Conservation (phyloP, 2,329 filamentous ascomycete species). For the Pyrenochaeta sp. region DNA sequence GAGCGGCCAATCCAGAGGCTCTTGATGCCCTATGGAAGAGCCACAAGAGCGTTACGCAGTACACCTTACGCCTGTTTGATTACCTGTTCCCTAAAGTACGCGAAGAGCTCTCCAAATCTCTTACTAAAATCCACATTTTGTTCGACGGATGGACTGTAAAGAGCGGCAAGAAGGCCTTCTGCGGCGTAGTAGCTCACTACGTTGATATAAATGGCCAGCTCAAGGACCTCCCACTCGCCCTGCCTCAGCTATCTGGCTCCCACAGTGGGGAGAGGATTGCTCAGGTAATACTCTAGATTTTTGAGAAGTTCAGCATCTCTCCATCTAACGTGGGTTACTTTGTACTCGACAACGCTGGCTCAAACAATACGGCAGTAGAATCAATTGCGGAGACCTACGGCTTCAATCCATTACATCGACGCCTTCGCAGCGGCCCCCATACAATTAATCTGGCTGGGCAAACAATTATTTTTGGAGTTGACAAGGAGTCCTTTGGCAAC, state of each 20-base stretch:
- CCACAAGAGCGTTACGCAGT: slow-evolving; percentile 4
- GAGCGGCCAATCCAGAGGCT: slow-evolving; percentile 3
- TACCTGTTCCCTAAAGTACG: slow-evolving; percentile 1
- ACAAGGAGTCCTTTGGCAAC: background rate
- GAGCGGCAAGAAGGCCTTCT: slow-evolving; percentile 2
- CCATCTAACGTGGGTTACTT: slow-evolving; percentile 3
- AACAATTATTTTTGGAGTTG: background rate
- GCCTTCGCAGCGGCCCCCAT: background rate
- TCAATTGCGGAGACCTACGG: no score
- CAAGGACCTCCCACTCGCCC: slow-evolving; percentile 4
- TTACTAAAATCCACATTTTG: slow-evolving; percentile 4
- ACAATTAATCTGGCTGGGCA: slow-evolving; percentile 1
- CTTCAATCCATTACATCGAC: background rate
- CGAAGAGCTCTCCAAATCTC: background rate
- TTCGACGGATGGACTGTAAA: background rate
- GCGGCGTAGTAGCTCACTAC: slow-evolving; percentile 2
- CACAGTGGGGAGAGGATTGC: slow-evolving; percentile 6
- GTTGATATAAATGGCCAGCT: background rate
- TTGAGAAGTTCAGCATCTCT: background rate
- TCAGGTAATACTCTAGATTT: background rate
- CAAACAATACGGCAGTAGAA: background rate
- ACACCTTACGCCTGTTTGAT: slow-evolving; percentile 3
- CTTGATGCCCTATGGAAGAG: slow-evolving; percentile 5
- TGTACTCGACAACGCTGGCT: slow-evolving; percentile 4
- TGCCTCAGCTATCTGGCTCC: slow-evolving; percentile 7